These are phyloP conservation scores for Coccomyxa subellipsoidea DNA, from an alignment of 163 green algal genomes.

Conservation along the genomic window DNA sequence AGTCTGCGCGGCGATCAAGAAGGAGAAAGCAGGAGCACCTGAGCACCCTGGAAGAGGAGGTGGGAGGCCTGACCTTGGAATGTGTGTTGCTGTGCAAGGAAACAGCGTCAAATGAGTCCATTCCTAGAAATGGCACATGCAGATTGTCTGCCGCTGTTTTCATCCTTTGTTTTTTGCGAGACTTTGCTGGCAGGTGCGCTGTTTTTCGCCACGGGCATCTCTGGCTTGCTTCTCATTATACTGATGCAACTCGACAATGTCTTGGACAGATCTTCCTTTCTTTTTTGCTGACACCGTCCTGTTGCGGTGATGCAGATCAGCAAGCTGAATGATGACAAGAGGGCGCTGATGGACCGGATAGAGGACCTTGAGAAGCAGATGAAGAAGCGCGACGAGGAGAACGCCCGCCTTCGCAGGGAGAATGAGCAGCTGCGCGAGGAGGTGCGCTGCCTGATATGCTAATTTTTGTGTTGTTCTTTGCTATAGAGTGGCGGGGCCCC, in stretches of 20 bases:
- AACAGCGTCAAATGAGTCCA: too few relatives aligned
- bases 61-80: constrained; percentile 14
- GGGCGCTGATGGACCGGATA: constrained; percentile 24
- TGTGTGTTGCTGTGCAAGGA: constrained; percentile 1
- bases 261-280: too few relatives aligned
- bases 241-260: too few relatives aligned
- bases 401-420: constrained; percentile 49
- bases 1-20: constrained; percentile 78
- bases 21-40: constrained; percentile 91
- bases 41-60: constrained; percentile 62
- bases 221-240: too few relatives aligned
- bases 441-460: not conserved
- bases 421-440: constrained; percentile 58
- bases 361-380: constrained; percentile 31
- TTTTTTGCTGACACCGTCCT: too few relatives aligned
- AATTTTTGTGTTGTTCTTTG: not conserved
- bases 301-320: constrained; percentile 25
- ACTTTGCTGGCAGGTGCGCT: too few relatives aligned
- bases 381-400: constrained; percentile 39
- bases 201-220: too few relatives aligned
- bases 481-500: not conserved
- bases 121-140: too few relatives aligned
- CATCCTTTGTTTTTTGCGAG: too few relatives aligned
- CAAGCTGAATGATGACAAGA: constrained; percentile 29
- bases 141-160: too few relatives aligned